Evolutionary conservation across 169 alveolate species (phyloP), one percentile per base, ranked within the genome.

Genomic region (Plasmodium cynomolgi): DNA sequence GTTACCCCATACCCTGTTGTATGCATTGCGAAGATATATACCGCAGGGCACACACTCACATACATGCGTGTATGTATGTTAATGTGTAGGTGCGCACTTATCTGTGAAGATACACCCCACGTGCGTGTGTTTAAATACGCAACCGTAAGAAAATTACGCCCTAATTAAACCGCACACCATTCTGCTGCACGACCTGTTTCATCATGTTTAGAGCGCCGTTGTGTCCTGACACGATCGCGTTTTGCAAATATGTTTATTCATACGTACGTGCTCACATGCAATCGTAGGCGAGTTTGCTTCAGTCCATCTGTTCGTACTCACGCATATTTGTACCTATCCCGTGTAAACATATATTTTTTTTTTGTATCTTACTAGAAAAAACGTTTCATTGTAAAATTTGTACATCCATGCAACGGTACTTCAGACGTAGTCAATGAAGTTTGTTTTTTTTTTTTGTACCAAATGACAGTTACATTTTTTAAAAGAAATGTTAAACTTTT

Each of bases 401-500:
- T 33, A 50, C 23, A 77, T 77, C 41, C 84, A 33, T 77, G 84
- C 9, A 77, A 26, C 71, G 20, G 26, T 77, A 33, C 50, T 77
- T 77, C 54, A 9, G 29, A 34, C 41, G 29, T 77, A 77, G 54
- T 26, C 23, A 9, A 77, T 29, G 47, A 77, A 77, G 62, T 50
- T 50, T 50, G 20, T 50, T 7, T 20, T 79, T 80, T 80, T 80
- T 80, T 80, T 41, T 37, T n/a, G 71, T 23, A 80, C 15, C 50
- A 37, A 80, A 80, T n/a, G 8, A 41, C 31, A 41, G 31, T 41
- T 4, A 80, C 71, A 80, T 41, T 80, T 80, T 39, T 41, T 41
- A 50, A 80, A 41, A 80, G 84, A 80, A 80, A 80, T 80, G 84
- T 41, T 41, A 80, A 80, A 17, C 84, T 44, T 34, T 80, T 80